These are phyloP conservation scores for Globisporangium splendens DNA, from an alignment of 352 stramenopile genomes.

Conservation along the genomic window DNA sequence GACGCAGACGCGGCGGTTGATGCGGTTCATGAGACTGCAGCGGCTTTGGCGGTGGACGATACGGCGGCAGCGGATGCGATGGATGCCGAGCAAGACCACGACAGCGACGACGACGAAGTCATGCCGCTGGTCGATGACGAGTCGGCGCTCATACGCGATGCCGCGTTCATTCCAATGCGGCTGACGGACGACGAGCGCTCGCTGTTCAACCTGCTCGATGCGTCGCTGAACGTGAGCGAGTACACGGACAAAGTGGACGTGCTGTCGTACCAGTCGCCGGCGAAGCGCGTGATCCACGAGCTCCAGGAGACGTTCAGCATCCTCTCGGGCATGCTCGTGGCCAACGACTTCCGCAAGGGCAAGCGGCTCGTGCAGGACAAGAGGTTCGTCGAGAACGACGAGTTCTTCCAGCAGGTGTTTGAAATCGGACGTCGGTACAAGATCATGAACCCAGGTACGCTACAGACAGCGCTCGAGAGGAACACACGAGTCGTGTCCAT, in stretches of 20 bases:
- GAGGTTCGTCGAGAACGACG: slow-evolving; percentile 72
- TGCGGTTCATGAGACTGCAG: neutral
- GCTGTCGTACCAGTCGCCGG: slow-evolving; percentile 60
- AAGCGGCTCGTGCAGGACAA: slow-evolving; percentile 50
- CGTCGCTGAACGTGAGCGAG: slow-evolving; percentile 81
- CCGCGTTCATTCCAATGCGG: slow-evolving; percentile 63
- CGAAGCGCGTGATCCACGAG: slow-evolving; percentile 71
- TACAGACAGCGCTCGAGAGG: too few relatives aligned
- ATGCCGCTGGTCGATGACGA: slow-evolving; percentile 17
- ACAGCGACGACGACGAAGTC: slow-evolving; percentile 29
- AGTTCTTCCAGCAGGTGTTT: slow-evolving; percentile 83
- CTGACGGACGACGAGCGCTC: slow-evolving; percentile 62
- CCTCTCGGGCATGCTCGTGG: slow-evolving; percentile 57
- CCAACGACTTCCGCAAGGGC: slow-evolving; percentile 57
- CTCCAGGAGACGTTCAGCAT: slow-evolving; percentile 64
- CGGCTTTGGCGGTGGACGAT: neutral
- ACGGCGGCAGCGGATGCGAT: slow-evolving; percentile 9
- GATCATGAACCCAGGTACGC: slow-evolving; percentile 86
- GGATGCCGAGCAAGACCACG: slow-evolving; percentile 25
- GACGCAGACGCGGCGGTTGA: neutral
- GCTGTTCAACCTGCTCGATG: slow-evolving; percentile 77
- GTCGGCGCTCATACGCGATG: slow-evolving; percentile 28
- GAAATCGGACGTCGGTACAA: slow-evolving; percentile 94
- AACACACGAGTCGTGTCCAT: neutral
- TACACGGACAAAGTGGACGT: slow-evolving; percentile 94